Evolutionary conservation across 176 grass and related monocot genomes (phyloP).

Genomic region (Paspalum vaginatum): DNA sequence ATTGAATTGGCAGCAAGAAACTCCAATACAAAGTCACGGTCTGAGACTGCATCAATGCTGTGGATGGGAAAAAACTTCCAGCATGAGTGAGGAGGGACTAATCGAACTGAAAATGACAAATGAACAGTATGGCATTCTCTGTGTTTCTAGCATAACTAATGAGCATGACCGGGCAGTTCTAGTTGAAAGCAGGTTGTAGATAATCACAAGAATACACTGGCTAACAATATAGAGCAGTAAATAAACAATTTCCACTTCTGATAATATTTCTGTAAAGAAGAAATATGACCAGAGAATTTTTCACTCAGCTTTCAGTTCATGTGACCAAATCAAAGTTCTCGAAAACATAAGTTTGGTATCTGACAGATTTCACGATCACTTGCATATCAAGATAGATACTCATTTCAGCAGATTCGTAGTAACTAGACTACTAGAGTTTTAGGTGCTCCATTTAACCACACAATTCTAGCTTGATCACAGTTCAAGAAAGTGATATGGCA

Average conservation of each 20-base stretch:
- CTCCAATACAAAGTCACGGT: slow-evolving; percentile 96
- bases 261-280: not conserved
- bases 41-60: slow-evolving; percentile 99
- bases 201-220: not conserved
- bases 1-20: slow-evolving; percentile 94
- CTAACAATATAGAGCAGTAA: not conserved
- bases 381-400: slow-evolving; percentile 18
- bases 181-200: not conserved
- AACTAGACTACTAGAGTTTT: not conserved
- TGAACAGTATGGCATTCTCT: not conserved
- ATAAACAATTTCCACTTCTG: not conserved
- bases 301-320: too few species aligned
- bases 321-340: not conserved
- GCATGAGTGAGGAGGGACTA: slow-evolving; percentile 14
- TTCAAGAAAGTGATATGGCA: slow-evolving; percentile 29
- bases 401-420: slow-evolving; percentile 2
- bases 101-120: not conserved
- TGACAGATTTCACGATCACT: not conserved
- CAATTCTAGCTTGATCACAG: not conserved
- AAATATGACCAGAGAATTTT: not conserved
- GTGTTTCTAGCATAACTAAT: not conserved
- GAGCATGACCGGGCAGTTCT: not conserved
- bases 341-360: not conserved
- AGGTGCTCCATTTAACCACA: slow-evolving; percentile 1
- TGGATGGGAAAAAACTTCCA: not conserved